Base-by-base conservation (phyloP, 176 grass and related monocot species). In the Juncus effusus region DNA sequence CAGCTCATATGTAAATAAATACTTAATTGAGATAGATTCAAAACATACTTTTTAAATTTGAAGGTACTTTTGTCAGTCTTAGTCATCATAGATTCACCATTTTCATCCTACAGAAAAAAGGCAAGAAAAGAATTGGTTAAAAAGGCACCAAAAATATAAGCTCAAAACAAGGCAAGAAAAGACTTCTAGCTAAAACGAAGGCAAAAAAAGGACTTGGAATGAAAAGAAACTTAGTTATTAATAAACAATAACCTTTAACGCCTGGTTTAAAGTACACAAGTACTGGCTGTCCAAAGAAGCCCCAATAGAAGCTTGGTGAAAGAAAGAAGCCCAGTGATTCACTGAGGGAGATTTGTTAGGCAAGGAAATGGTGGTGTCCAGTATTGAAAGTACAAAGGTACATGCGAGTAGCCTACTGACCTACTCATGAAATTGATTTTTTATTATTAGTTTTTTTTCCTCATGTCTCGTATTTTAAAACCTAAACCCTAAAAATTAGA, bases 361-460 rank as follows among this genome's bases (percentile, higher is more conserved):
- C 10, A 54, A 54, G 3, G 3, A 54, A 10, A 74, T 57, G 7
- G 69, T 78, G 11, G 73, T 61, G 79, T 91, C 82, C 35, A 76
- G 56, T 10, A 87, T 83, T 53, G 92, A 81, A 47, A 96, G 59
- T 65, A 96, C 64, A 47, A 53, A 65, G 3, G 19, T 1, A 28
- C 19, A 28, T 1, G 19, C 19, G 1, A 28, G 19, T 28, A 28
- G 19, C 19, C 19, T 6, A 8, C 39, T 73, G 55, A 69, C 35
- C 44, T 15, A 15, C 45, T 28, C 37, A 64, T 56, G 60, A 72
- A 42, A 53, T 67, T 68, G 57, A 70, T 10, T 40, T 16, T 16
- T 64, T 13, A 45, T 54, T 45, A 4, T 45, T 45, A 45, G 42
- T 45, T 7, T 45, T 45, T 91, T 87, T 87, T 96, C 84, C 42